phyloP scores from a whole-genome alignment of 176 grass and related monocot genomes.

The Oryza glaberrima region DNA sequence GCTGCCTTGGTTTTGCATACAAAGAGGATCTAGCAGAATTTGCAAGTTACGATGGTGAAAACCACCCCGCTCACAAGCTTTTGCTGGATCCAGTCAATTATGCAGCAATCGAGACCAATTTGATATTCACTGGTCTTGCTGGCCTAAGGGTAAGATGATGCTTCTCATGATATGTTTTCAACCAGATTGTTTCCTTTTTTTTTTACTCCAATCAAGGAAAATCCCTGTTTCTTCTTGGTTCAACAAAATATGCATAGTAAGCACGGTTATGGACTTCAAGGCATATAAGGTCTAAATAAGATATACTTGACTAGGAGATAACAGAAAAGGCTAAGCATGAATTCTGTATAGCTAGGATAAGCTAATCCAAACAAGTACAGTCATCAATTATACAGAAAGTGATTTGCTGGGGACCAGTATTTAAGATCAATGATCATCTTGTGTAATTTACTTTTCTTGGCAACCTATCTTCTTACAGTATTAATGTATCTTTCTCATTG shows the following conservation, averaged over 20 bases:
- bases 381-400: not conserved
- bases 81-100: constrained; percentile 94
- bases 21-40: constrained; percentile 85
- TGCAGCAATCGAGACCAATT: constrained; percentile 73
- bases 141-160: constrained; percentile 74
- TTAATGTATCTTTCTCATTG: not conserved
- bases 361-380: not conserved
- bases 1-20: constrained; percentile 97
- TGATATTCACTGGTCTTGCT: constrained; percentile 81
- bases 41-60: constrained; percentile 85
- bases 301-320: not conserved
- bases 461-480: not conserved
- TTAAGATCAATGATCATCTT: not conserved
- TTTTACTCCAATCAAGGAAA: not conserved
- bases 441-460: not conserved
- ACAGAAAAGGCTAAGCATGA: not conserved
- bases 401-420: not conserved
- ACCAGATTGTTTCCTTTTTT: not conserved
- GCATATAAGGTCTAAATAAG: not conserved
- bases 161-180: not conserved
- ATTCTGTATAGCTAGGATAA: not conserved
- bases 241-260: not conserved
- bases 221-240: not conserved
- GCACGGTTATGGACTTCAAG: not conserved
- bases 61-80: constrained; percentile 92